These are phyloP conservation scores for Macroventuria anomochaeta DNA, from an alignment of 2,329 filamentous ascomycete genomes.

Conservation along the genomic window DNA sequence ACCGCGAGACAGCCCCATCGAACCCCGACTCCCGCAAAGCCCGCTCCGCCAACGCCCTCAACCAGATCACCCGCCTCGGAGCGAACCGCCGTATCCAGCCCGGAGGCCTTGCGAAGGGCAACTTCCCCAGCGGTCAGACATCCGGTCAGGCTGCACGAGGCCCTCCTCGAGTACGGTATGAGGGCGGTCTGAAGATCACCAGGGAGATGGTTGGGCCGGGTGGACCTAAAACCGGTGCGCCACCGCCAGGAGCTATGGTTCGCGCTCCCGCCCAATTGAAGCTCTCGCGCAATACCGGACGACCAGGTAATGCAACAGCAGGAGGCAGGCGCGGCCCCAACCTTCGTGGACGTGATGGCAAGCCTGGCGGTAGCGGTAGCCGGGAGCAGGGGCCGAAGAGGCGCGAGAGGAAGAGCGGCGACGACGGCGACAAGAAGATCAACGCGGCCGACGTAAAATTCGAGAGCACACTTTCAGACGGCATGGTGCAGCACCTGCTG, in stretches of 20 bases:
- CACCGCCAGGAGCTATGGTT: constrained; percentile 37
- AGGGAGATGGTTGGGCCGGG: constrained; percentile 10
- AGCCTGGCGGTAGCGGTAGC: constrained; percentile 14
- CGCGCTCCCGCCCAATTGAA: constrained; percentile 40
- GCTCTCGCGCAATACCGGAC: constrained; percentile 16
- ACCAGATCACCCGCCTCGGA: constrained; percentile 33
- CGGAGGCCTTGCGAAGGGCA: constrained; percentile 29
- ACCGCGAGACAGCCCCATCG: constrained; percentile 16
- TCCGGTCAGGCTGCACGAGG: constrained; percentile 9
- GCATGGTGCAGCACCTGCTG: constrained; percentile 42
- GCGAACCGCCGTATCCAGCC: constrained; percentile 28
- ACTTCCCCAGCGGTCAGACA: constrained; percentile 30
- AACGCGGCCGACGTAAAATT: constrained; percentile 16
- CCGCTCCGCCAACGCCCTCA: constrained; percentile 35
- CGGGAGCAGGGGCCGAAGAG: constrained; percentile 27
- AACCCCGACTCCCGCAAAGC: constrained; percentile 31
- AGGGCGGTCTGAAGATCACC: constrained; percentile 28
- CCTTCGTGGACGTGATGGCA: constrained; percentile 30
- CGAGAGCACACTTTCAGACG: constrained; percentile 32
- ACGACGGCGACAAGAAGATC: constrained; percentile 3
- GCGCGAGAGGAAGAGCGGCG: constrained; percentile 25
- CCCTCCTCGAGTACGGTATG: constrained; percentile 24
- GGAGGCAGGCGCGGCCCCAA: constrained; percentile 32
- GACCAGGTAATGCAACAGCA: constrained; percentile 12
- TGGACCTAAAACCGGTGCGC: background rate